A percentile compares a stretch with the other conserved stretches of the same genome.
Evolutionary conservation across 2,329 filamentous ascomycete species (phyloP).

Genomic region (Aureobasidium melanogenum): DNA sequence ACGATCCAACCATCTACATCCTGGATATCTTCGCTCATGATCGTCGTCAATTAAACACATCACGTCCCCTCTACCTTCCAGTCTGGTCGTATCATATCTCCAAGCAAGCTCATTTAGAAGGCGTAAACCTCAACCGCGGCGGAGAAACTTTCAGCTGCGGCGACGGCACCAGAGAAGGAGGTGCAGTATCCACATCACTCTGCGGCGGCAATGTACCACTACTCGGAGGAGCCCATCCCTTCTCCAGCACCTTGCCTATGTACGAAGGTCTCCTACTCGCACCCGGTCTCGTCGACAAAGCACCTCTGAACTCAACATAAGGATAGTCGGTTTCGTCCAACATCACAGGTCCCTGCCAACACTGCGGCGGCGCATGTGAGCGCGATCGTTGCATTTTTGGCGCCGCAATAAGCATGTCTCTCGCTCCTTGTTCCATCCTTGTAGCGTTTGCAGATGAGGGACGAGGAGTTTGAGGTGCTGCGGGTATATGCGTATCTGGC

Average conservation of each 20-base stretch:
- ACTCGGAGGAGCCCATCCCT: not conserved
- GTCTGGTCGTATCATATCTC: not conserved
- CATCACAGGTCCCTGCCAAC: not conserved
- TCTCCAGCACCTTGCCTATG: not conserved
- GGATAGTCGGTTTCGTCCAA: not conserved
- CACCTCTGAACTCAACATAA: not conserved
- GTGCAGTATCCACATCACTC: slow-evolving; percentile 4
- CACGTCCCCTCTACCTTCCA: not conserved
- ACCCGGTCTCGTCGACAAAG: not conserved
- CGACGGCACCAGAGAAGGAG: not conserved
- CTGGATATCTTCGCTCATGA: not conserved
- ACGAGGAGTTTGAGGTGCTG: not conserved
- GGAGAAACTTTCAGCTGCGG: not conserved
- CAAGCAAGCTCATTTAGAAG: not conserved
- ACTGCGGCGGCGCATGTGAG: not conserved
- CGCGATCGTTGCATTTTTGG: not conserved
- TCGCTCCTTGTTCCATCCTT: not conserved
- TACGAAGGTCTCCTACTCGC: not conserved
- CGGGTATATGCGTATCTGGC: not conserved
- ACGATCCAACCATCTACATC: not conserved
- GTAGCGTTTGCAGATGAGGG: not conserved
- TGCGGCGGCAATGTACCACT: slow-evolving; percentile 1
- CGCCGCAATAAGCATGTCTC: not conserved
- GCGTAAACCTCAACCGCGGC: not conserved
- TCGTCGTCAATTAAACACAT: not conserved